Evolutionary conservation across 331 rosid species (phyloP).

Genomic region (Prunus yedoensis): DNA sequence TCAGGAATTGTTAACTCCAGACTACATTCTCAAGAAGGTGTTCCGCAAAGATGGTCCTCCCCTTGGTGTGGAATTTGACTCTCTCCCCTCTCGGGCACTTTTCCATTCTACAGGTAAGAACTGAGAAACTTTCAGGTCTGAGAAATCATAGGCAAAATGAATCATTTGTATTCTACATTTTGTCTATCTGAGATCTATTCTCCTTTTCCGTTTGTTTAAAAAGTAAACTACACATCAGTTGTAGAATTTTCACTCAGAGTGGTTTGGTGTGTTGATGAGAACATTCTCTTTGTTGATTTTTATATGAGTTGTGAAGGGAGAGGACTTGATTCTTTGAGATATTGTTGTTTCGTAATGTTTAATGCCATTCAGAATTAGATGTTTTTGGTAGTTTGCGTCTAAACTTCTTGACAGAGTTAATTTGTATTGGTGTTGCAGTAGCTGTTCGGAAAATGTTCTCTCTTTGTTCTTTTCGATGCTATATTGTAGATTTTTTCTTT

Average conservation of each 20-base stretch:
- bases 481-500: neutral
- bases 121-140: neutral
- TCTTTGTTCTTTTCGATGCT: neutral
- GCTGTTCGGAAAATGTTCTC: neutral
- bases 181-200: neutral
- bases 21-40: slow-evolving; percentile 43
- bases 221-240: neutral
- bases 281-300: neutral
- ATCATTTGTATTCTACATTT: neutral
- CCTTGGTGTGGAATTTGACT: slow-evolving; percentile 66
- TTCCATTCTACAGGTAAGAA: slow-evolving; percentile 22
- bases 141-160: neutral
- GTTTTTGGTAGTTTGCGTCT: neutral
- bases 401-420: neutral
- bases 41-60: slow-evolving; percentile 71
- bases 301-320: neutral
- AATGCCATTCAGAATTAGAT: neutral
- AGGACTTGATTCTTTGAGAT: neutral
- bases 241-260: neutral
- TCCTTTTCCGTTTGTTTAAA: neutral
- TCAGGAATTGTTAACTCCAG: slow-evolving; percentile 42
- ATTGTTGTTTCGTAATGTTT: neutral
- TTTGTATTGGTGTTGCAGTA: neutral
- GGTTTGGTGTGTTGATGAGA: neutral
- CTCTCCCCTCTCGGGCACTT: slow-evolving; percentile 49